Base-by-base conservation (phyloP, 1,284 basidiomycete genomes). In the Cronartium quercuum region DNA sequence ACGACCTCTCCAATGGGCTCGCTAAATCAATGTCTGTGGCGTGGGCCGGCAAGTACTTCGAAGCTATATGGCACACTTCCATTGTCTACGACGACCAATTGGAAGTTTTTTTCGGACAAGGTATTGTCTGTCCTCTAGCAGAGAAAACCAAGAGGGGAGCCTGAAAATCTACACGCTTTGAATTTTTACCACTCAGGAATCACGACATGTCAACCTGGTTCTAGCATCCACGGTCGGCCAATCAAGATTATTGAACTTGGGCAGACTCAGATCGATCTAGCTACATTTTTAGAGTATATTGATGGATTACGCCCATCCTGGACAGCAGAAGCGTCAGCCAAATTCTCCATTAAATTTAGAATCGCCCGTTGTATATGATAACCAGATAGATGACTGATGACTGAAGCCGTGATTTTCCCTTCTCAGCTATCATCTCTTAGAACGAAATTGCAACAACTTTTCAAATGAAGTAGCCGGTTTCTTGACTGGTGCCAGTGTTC, bases 81-180 rank as follows among this genome's bases (percentile, higher is more conserved):
- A 77, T 83, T 44, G 81, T 83, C 5, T 77, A 79, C 10, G 80
- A 77, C 75, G 80, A 79, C 40, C 69, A 73, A 42, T 76, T 80
- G 40, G 82, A 83, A 68, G 78, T 81, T 58, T 83, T 82, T 67
- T 83, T 80, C 76, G 83, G 83, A 1, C 82, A 82, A 71, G 82
- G 83, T 35, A 81, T 83, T 76, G 40, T 66, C 78, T 35, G 76
- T 78, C n/a, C 65, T 10, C 60, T 40, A 6, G 7, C 60, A 24
- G 10, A 13, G 42, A 38, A 35, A 9, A n/a, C 9, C 7, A 5
- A 15, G 38, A 35, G 13, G 7, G 18, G 24, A 18, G 41, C 12
- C 9, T 7, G 51, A 55, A 55, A 1, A 55, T 15, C 29, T 12
- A 3, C 21, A 13, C 3, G n/a, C 9, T 13, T 37, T 55, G 44